phyloP scores from a whole-genome alignment of 1,284 basidiomycete genomes.

The Tranzscheliella williamsii region DNA sequence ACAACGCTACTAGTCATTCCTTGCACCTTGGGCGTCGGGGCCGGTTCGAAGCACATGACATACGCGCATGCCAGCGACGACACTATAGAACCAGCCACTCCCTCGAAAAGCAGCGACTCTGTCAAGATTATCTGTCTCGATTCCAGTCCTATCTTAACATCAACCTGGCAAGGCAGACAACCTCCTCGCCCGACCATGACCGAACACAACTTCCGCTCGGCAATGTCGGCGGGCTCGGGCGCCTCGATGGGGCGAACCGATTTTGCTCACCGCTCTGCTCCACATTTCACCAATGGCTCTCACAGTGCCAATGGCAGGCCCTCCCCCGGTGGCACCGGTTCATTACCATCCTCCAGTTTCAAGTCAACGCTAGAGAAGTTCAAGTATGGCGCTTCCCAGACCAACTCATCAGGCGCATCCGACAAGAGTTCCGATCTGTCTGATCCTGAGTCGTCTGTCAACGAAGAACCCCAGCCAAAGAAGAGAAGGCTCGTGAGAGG shows the following conservation, averaged over 20 bases:
- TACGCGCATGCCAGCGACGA: constrained; percentile 24
- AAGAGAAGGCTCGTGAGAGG: constrained; percentile 32
- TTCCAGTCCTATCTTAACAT: constrained; percentile 20
- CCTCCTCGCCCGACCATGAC: constrained; percentile 4
- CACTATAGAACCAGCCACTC: constrained; percentile 30
- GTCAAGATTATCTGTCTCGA: constrained; percentile 18
- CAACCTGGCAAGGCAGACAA: neutral
- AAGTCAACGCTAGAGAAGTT: constrained; percentile 27
- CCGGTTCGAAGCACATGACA: constrained; percentile 10
- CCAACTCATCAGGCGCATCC: constrained; percentile 6
- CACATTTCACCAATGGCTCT: too few relatives aligned
- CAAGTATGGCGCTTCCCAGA: constrained; percentile 7
- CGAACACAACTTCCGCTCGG: too few relatives aligned
- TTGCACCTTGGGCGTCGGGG: too few relatives aligned
- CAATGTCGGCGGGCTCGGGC: too few relatives aligned
- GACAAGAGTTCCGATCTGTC: constrained; percentile 33
- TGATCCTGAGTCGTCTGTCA: constrained; percentile 16
- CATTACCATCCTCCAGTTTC: too few relatives aligned
- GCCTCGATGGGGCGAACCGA: too few relatives aligned
- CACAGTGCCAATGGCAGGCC: too few relatives aligned
- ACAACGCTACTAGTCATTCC: too few relatives aligned
- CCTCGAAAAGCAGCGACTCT: constrained; percentile 8
- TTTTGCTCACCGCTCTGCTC: too few relatives aligned
- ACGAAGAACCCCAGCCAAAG: constrained; percentile 23
- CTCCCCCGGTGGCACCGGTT: too few relatives aligned